Evolutionary conservation across 495 filamentous ascomycete species (phyloP).

Genomic region (Parathielavia appendiculata): DNA sequence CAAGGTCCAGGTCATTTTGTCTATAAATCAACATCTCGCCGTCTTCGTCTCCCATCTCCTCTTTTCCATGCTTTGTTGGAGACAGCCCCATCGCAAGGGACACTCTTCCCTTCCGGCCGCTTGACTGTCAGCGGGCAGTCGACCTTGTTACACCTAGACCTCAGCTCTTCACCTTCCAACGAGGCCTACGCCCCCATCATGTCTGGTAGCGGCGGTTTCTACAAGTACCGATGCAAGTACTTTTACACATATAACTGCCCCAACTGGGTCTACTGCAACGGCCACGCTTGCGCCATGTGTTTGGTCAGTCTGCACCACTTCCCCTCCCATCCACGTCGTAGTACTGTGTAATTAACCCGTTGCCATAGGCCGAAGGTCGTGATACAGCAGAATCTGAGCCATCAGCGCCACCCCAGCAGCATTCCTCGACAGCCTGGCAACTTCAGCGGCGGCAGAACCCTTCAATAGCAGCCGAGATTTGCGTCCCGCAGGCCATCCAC

Average conservation of each 20-base stretch:
- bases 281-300: conserved; percentile 52
- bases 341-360: neutral
- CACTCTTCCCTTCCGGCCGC: conserved; percentile 12
- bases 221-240: conserved; percentile 59
- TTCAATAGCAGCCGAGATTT: conserved; percentile 27
- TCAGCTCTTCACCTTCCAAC: neutral
- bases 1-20: neutral
- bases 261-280: conserved; percentile 59
- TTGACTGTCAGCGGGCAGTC: conserved; percentile 31
- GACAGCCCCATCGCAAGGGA: neutral
- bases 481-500: conserved; percentile 41
- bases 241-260: conserved; percentile 53
- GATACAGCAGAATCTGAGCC: conserved; percentile 35
- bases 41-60: neutral
- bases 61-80: neutral
- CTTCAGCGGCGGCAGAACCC: neutral
- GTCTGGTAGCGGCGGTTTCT: conserved; percentile 55
- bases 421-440: neutral
- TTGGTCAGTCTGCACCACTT: conserved; percentile 40
- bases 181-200: conserved; percentile 30
- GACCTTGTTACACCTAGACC: neutral
- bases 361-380: conserved; percentile 43
- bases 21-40: conserved; percentile 9
- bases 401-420: neutral
- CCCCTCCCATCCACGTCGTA: neutral